Percentiles rank a stretch among this genome's conserved stretches.
These are phyloP conservation scores for Warburgia ugandensis DNA, from an alignment of 164 flowering plant genomes.

Conservation along the genomic window DNA sequence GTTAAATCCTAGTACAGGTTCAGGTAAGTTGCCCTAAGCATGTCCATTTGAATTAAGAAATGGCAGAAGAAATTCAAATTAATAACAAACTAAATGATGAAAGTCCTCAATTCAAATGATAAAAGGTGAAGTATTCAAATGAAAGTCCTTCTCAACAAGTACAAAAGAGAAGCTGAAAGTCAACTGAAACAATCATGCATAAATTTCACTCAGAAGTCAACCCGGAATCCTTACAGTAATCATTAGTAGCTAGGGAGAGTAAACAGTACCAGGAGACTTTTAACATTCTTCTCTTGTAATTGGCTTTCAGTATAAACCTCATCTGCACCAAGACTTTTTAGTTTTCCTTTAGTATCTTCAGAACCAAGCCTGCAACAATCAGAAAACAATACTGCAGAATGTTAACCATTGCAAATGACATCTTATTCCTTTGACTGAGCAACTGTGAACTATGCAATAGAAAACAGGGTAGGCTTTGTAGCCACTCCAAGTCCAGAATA, in stretches of 20 bases:
- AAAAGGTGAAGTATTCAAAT: not conserved
- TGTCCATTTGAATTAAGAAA: not conserved
- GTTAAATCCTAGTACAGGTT: constrained; percentile 81
- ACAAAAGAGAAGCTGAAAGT: no score
- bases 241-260: no score
- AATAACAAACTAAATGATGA: not conserved
- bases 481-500: no score
- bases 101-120: not conserved
- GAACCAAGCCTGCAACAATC: constrained; percentile 53
- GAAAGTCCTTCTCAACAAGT: not conserved
- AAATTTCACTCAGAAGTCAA: no score
- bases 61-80: no score
- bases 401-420: not conserved
- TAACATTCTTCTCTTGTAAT: constrained; percentile 67
- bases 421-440: no score
- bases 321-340: constrained; percentile 79
- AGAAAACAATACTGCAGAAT: constrained; percentile 1
- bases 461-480: no score
- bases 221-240: no score
- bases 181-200: no score
- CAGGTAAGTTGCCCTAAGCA: constrained; percentile 51
- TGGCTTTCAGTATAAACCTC: constrained; percentile 79
- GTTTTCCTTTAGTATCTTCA: constrained; percentile 65
- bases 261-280: constrained; percentile 60
- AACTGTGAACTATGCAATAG: no score